Evolutionary conservation across 2,329 filamentous ascomycete species (phyloP).

Genomic region (Pseudofabraea citricarpa): DNA sequence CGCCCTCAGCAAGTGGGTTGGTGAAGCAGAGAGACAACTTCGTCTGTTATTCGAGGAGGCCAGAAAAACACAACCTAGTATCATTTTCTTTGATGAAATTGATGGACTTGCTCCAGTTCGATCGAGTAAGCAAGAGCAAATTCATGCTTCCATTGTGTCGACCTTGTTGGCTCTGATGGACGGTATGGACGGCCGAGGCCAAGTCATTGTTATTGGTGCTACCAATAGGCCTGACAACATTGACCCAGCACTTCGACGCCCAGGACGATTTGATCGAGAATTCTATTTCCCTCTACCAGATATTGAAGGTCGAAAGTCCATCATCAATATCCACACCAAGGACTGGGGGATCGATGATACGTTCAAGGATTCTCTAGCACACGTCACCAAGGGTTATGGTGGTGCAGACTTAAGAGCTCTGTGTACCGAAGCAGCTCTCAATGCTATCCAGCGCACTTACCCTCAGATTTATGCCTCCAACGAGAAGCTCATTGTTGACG

Average conservation of each 20-base stretch:
- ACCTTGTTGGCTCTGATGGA: slow-evolving; percentile 94
- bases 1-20: slow-evolving; percentile 97
- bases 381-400: slow-evolving; percentile 91
- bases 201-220: slow-evolving; percentile 98
- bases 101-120: slow-evolving; percentile 93
- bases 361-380: slow-evolving; percentile 81
- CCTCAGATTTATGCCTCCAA: slow-evolving; percentile 92
- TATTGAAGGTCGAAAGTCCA: slow-evolving; percentile 71
- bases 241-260: slow-evolving; percentile 88
- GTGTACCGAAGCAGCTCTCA: slow-evolving; percentile 92
- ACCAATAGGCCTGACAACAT: slow-evolving; percentile 96
- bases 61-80: slow-evolving; percentile 90
- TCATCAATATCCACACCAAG: slow-evolving; percentile 91
- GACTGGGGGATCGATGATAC: slow-evolving; percentile 78
- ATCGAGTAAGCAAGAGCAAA: slow-evolving; percentile 98
- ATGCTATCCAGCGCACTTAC: slow-evolving; percentile 91
- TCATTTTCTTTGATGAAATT: slow-evolving; percentile 99
- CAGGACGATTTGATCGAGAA: slow-evolving; percentile 92
- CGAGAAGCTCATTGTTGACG: slow-evolving; percentile 85
- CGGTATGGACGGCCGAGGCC: slow-evolving; percentile 95
- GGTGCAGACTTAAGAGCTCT: slow-evolving; percentile 91
- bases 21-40: slow-evolving; percentile 93
- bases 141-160: slow-evolving; percentile 95
- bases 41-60: slow-evolving; percentile 93
- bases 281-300: slow-evolving; percentile 97